Conservation (phyloP, 2,329 filamentous ascomycete genomes). For the Metarhizium anisopliae region DNA sequence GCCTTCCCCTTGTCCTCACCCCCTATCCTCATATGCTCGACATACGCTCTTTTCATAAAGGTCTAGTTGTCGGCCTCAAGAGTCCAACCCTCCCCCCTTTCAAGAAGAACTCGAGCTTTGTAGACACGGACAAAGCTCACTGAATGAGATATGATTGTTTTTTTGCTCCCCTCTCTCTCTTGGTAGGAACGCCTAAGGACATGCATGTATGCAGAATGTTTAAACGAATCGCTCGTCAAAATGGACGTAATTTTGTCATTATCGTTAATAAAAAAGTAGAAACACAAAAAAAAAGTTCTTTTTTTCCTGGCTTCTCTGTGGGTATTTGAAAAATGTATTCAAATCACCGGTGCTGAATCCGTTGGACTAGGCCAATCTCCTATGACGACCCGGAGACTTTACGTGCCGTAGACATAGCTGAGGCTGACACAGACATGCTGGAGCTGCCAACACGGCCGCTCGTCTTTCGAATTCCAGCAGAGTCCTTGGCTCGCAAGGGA, state of each 20-base stretch:
- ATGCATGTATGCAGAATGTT: slow-evolving; percentile 22
- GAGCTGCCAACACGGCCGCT: slow-evolving; percentile 57
- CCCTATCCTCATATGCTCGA: neutral
- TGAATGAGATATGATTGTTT: neutral
- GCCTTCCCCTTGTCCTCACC: neutral
- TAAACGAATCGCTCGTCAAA: slow-evolving; percentile 32
- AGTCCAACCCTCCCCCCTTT: neutral
- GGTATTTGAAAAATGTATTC: slow-evolving; percentile 2
- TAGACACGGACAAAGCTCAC: neutral
- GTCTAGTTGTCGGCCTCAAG: neutral
- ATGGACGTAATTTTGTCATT: slow-evolving; percentile 25
- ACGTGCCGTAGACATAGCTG: slow-evolving; percentile 35
- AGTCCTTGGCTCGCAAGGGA: slow-evolving; percentile 41
- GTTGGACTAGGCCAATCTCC: slow-evolving; percentile 10
- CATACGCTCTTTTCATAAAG: neutral
- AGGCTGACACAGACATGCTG: slow-evolving; percentile 32
- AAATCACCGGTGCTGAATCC: slow-evolving; percentile 3
- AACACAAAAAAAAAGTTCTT: slow-evolving; percentile 1
- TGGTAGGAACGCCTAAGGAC: slow-evolving; percentile 32
- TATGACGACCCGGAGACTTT: slow-evolving; percentile 41
- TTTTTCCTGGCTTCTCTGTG: slow-evolving; percentile 2
- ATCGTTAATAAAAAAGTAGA: slow-evolving; percentile 28
- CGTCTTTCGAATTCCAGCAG: slow-evolving; percentile 52
- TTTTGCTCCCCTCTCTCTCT: neutral
- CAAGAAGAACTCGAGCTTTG: neutral